Conservation (phyloP, 164 flowering plant genomes). For the Tetracentron sinense region DNA sequence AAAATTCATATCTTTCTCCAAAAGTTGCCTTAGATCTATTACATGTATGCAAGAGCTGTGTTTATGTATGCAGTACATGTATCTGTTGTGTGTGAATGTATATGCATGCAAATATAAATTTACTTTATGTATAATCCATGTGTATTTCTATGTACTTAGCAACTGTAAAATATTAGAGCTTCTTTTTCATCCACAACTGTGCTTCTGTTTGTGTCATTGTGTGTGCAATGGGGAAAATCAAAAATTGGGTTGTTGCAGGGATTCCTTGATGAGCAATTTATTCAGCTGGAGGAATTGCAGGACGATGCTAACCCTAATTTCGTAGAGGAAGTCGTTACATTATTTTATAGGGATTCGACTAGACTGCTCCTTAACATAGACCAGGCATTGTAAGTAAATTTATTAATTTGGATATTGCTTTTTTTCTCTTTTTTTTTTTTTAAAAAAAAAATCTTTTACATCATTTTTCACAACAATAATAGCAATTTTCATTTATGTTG, state of each 20-base stretch:
- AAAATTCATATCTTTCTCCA: no score
- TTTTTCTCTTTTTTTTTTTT: not conserved
- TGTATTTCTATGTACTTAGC: not conserved
- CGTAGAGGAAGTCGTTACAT: slow-evolving; percentile 67
- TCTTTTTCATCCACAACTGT: no score
- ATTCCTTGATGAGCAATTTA: slow-evolving; percentile 62
- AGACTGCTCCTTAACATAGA: slow-evolving; percentile 45
- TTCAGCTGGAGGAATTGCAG: slow-evolving; percentile 62
- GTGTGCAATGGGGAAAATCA: no score
- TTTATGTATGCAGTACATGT: no score
- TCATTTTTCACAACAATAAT: no score
- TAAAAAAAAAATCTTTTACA: no score
- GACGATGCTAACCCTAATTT: slow-evolving; percentile 74
- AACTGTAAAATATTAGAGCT: no score
- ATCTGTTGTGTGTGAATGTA: not conserved
- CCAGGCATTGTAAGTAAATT: slow-evolving; percentile 49
- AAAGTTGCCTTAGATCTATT: no score
- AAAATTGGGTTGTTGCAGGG: slow-evolving; percentile 34
- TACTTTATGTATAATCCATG: no score
- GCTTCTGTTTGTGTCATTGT: no score
- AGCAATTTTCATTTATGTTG: no score
- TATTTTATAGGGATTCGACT: slow-evolving; percentile 58
- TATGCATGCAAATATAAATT: not conserved
- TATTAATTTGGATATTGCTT: not conserved
- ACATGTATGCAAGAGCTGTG: no score